Conservation (phyloP, 164 flowering plant species). For the Chimonanthus salicifolius region DNA sequence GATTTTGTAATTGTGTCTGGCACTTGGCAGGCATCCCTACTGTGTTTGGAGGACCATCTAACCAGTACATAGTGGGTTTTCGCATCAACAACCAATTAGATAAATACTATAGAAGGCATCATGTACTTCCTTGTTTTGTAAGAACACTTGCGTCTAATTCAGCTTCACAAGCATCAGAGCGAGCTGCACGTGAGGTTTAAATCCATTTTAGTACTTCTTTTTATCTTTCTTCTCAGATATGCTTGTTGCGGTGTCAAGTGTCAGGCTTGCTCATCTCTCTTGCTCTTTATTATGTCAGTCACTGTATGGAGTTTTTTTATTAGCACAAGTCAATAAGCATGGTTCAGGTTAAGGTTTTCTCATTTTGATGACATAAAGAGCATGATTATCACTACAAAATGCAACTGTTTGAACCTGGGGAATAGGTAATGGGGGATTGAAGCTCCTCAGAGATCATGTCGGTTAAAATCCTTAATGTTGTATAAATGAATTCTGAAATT, state of each 20-base stretch:
- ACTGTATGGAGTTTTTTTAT: background rate
- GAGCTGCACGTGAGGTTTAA: constrained; percentile 15
- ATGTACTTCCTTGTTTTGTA: constrained; percentile 15
- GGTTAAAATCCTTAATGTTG: too few relatives aligned
- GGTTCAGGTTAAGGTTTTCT: too few relatives aligned
- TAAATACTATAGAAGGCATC: background rate
- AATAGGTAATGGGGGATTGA: background rate
- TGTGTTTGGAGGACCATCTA: constrained; percentile 9
- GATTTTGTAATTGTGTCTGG: background rate
- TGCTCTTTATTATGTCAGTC: background rate
- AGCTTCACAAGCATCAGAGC: constrained; percentile 24
- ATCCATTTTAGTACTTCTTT: background rate
- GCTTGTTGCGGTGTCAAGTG: background rate
- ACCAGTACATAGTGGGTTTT: constrained; percentile 8
- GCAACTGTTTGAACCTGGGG: background rate
- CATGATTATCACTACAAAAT: background rate
- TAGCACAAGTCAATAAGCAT: background rate
- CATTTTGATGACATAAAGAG: background rate
- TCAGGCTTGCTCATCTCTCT: background rate
- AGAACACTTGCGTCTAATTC: constrained; percentile 27
- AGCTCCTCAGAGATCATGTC: background rate
- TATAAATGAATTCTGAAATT: too few relatives aligned
- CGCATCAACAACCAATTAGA: constrained; percentile 8
- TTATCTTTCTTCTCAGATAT: background rate
- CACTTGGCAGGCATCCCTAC: constrained; percentile 23